Evolutionary conservation across 257 asterid genomes (phyloP).

Genomic region (Gentiana macrophylla): DNA sequence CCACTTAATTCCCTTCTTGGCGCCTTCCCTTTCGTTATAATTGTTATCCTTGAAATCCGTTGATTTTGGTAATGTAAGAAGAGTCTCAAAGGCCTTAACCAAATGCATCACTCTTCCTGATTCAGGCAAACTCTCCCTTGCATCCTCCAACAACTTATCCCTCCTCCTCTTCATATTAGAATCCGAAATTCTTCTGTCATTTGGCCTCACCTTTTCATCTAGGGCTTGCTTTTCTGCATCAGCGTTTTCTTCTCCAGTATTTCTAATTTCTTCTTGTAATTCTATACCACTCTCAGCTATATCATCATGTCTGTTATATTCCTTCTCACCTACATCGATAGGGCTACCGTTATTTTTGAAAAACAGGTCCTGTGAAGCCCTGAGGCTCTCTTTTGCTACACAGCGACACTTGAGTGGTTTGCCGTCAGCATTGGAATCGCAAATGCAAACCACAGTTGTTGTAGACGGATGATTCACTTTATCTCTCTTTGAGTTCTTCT

Average conservation of each 20-base stretch:
- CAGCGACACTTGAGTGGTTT: constrained; percentile 55
- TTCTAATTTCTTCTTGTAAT: constrained; percentile 3
- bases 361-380: constrained; percentile 83
- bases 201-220: constrained; percentile 8
- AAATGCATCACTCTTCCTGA: constrained; percentile 68
- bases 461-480: constrained; percentile 11
- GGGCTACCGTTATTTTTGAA: constrained; percentile 25
- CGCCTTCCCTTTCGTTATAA: constrained; percentile 30
- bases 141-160: constrained; percentile 53
- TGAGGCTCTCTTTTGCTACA: constrained; percentile 61
- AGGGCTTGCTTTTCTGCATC: neutral
- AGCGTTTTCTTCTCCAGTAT: neutral
- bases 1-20: constrained; percentile 30
- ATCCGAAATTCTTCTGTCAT: constrained; percentile 19
- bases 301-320: constrained; percentile 5
- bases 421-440: constrained; percentile 27
- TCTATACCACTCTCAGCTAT: constrained; percentile 4
- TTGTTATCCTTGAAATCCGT: constrained; percentile 27
- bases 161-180: constrained; percentile 40
- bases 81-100: constrained; percentile 75
- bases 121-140: constrained; percentile 39
- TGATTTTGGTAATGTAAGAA: constrained; percentile 30
- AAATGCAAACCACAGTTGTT: constrained; percentile 36
- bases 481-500: constrained; percentile 36
- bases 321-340: constrained; percentile 6